phyloP scores from a whole-genome alignment of 306 rosid species.

The Nissolia schottii region DNA sequence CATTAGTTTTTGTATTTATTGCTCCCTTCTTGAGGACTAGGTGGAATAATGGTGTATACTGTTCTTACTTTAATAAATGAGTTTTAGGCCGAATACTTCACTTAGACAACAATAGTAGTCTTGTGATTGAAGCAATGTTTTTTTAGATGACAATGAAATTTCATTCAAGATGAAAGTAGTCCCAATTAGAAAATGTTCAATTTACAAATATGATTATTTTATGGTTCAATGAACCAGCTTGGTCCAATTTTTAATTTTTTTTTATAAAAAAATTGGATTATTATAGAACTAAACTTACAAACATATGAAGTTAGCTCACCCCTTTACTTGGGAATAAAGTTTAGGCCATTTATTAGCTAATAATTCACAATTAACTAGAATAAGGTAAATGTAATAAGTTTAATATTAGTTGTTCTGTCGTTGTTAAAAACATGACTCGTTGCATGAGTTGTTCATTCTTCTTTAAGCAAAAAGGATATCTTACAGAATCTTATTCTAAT shows the following conservation, averaged over 20 bases:
- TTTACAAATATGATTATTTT: neutral
- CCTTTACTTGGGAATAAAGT: neutral
- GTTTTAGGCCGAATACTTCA: neutral
- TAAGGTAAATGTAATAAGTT: neutral
- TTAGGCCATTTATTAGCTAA: neutral
- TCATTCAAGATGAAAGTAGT: too few relatives aligned
- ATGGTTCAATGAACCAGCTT: neutral
- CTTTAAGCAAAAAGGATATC: too few relatives aligned
- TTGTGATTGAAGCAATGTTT: neutral
- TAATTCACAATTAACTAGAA: neutral
- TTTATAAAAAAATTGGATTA: neutral
- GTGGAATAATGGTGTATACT: neutral
- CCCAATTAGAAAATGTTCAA: neutral
- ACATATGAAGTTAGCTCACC: neutral
- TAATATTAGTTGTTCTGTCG: neutral
- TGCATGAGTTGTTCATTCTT: too few relatives aligned
- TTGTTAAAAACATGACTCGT: neutral
- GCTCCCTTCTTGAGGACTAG: neutral
- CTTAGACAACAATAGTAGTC: neutral
- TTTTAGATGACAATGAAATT: too few relatives aligned
- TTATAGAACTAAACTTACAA: neutral
- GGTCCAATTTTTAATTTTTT: too few relatives aligned
- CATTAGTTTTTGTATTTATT: neutral
- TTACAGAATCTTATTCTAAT: too few relatives aligned
- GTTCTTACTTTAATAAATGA: neutral